A percentile compares a stretch with the other conserved stretches of the same genome.
Conservation (phyloP, 2,329 filamentous ascomycete genomes). For the Akanthomyces dipterigenus region DNA sequence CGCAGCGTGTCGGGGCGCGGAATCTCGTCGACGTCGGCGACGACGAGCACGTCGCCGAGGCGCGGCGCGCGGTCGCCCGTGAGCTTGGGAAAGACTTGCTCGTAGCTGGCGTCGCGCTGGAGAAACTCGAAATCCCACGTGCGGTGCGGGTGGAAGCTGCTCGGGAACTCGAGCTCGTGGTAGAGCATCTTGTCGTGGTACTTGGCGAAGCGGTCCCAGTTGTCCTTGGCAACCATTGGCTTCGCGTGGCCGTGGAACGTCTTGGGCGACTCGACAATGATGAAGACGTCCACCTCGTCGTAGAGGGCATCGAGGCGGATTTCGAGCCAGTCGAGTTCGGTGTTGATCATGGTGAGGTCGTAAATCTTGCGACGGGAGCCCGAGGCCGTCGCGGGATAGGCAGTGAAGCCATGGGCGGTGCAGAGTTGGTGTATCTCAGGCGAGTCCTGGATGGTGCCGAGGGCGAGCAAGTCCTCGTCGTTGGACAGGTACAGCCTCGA, state of each 20-base stretch:
- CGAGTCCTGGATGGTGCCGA: constrained; percentile 4
- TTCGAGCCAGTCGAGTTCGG: constrained; percentile 59
- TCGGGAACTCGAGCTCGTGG: constrained; percentile 43
- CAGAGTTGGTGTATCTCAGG: constrained; percentile 19
- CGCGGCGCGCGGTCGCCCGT: constrained; percentile 33
- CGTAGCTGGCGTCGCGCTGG: constrained; percentile 50
- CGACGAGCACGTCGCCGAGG: constrained; percentile 48
- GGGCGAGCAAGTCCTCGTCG: constrained; percentile 5
- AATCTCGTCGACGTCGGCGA: constrained; percentile 57
- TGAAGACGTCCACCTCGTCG: constrained; percentile 56
- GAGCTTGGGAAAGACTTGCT: constrained; percentile 48
- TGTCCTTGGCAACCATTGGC: constrained; percentile 44
- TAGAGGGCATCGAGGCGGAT: constrained; percentile 54
- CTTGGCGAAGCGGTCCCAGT: constrained; percentile 42
- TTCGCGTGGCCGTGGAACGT: constrained; percentile 54
- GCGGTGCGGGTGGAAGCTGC: constrained; percentile 28
- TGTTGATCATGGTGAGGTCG: constrained; percentile 57
- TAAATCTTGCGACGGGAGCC: constrained; percentile 26
- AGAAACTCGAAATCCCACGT: constrained; percentile 46
- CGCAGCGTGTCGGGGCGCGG: constrained; percentile 43
- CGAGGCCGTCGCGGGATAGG: constrained; percentile 20
- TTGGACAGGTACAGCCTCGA: not conserved
- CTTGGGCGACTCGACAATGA: constrained; percentile 53
- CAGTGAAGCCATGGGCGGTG: constrained; percentile 25
- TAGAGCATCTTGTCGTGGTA: constrained; percentile 57